Evolutionary conservation across 352 stramenopile species (phyloP).

Genomic region (Elongisporangium prolatum): DNA sequence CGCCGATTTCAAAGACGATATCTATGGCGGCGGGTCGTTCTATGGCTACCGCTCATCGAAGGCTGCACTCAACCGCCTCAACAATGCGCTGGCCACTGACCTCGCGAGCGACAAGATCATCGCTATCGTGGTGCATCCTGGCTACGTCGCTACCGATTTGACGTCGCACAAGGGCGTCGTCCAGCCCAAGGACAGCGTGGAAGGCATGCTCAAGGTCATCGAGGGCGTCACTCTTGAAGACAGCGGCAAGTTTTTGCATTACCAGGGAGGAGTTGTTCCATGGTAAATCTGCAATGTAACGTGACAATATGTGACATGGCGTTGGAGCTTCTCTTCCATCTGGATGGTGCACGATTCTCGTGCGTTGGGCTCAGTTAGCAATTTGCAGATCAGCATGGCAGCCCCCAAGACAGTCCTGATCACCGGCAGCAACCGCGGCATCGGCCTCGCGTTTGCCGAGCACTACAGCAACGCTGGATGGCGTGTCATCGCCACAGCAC

Average conservation of each 20-base stretch:
- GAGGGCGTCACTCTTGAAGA: slow-evolving; percentile 14
- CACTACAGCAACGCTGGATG: slow-evolving; percentile 38
- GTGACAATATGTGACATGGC: no score
- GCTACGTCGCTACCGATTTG: slow-evolving; percentile 36
- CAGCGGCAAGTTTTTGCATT: slow-evolving; percentile 43
- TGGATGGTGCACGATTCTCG: no score
- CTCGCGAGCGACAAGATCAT: slow-evolving; percentile 24
- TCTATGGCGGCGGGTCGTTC: slow-evolving; percentile 15
- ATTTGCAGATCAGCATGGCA: background rate
- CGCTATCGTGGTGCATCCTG: slow-evolving; percentile 25
- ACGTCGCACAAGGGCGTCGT: slow-evolving; percentile 16
- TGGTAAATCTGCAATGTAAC: slow-evolving; percentile 24
- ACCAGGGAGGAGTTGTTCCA: slow-evolving; percentile 23
- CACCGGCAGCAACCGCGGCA: slow-evolving; percentile 36
- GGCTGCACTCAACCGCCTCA: slow-evolving; percentile 45
- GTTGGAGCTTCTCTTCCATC: no score
- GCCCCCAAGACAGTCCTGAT: slow-evolving; percentile 39
- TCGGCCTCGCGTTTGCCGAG: slow-evolving; percentile 37
- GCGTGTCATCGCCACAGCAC: slow-evolving; percentile 38
- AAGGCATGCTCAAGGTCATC: slow-evolving; percentile 22
- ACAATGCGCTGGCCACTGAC: slow-evolving; percentile 21
- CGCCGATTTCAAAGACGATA: slow-evolving; percentile 7
- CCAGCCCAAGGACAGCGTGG: slow-evolving; percentile 19
- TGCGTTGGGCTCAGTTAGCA: no score
- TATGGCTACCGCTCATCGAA: slow-evolving; percentile 54